Evolutionary conservation across 192 early-diverging fungal genomes (phyloP), one percentile per base, ranked within the genome.

Genomic region (Tieghemiomyces parasiticus): DNA sequence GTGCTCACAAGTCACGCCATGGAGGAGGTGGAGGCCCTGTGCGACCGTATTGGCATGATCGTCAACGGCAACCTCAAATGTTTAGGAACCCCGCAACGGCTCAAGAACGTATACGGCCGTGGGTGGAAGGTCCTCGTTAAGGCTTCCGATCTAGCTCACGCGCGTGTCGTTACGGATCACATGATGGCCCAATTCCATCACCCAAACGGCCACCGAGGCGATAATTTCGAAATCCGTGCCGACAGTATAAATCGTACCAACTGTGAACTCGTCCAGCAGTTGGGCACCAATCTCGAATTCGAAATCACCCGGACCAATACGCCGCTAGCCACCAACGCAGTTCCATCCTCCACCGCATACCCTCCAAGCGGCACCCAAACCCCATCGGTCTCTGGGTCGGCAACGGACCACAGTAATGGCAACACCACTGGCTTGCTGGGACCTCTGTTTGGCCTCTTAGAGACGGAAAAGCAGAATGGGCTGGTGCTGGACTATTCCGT

Each of bases 401-500:
- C 33, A 60, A 6, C 22, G 16, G 20, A 52, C 2, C 2, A 8
- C 26, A 52, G 50, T 25, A 3, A 24, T 52, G 50, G 50, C 24
- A 52, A 52, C 8, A 71, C 70, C 6, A 69, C 68, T 0, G 64
- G 63, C 19, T 60, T 74, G 60, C 45, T 81, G 25, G 69, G 72
- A 12, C 63, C 62, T 49, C 61, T 78, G n/a, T 81, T 83, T 62
- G 64, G 65, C 28, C 28, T 71, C 12, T 62, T 83, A 60, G 72
- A 77, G 48, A 50, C 55, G 35, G 49, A 58, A 32, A 66, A 73
- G 30, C 29, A 30, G 10, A 32, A 50, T 1, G 50, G 65, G 2
- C 70, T 71, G 13, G 63, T 83, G 51, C 56, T 65, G 38, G 78
- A 82, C 46, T 83, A 78, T 55, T 73, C 71, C 25, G 74, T 82